phyloP scores from a whole-genome alignment of 2,329 filamentous ascomycete genomes.

The Microcyclosporella mali region DNA sequence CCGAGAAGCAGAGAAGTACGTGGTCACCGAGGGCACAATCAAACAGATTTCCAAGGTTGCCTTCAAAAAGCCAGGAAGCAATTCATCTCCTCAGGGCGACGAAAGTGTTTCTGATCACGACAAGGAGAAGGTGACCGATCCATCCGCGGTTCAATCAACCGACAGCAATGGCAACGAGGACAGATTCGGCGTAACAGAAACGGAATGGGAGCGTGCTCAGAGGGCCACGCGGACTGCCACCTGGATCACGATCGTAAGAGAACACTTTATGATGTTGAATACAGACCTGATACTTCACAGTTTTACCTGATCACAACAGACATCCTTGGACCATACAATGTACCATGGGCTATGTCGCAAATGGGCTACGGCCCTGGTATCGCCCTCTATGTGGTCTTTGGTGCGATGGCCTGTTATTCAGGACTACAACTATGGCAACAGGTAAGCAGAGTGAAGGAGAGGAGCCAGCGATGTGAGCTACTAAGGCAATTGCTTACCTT shows the following conservation, averaged over 20 bases:
- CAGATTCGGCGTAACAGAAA: conserved; percentile 27
- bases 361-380: conserved; percentile 35
- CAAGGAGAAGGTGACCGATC: background rate
- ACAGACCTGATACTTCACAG: background rate
- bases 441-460: too few species aligned
- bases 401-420: conserved; percentile 31
- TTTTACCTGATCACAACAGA: conserved; percentile 44
- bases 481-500: too few species aligned
- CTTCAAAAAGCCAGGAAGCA: conserved; percentile 3
- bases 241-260: conserved; percentile 25
- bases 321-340: conserved; percentile 34
- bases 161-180: conserved; percentile 4
- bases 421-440: conserved; percentile 37
- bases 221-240: conserved; percentile 33
- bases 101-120: background rate
- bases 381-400: conserved; percentile 35
- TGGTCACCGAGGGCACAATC: conserved; percentile 3
- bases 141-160: background rate
- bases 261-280: background rate
- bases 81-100: background rate
- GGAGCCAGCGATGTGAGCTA: too few species aligned
- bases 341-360: conserved; percentile 30
- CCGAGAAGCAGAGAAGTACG: conserved; percentile 11
- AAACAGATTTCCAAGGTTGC: conserved; percentile 5
- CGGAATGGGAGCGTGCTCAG: conserved; percentile 32